A percentile compares a stretch with the other conserved stretches of the same genome.
Evolutionary conservation across 345 rosid species (phyloP).

Genomic region (Passiflora organensis): DNA sequence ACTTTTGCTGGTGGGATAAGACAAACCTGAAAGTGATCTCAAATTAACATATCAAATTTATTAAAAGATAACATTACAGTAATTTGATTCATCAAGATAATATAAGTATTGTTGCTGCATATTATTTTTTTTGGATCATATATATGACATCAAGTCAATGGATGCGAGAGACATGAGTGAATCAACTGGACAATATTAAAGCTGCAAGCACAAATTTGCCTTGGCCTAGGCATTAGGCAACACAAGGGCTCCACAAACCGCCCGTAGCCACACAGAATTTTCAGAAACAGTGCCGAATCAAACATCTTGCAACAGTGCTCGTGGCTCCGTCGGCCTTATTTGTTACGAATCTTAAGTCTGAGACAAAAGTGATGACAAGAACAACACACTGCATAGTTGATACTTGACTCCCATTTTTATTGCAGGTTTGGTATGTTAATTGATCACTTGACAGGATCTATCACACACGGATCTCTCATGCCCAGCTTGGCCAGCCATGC

Average conservation of each 20-base stretch:
- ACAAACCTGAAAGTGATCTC: too few relatives aligned
- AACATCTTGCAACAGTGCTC: neutral
- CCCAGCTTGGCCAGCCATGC: neutral
- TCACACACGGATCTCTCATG: too few relatives aligned
- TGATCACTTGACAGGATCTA: too few relatives aligned
- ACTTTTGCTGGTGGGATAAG: too few relatives aligned
- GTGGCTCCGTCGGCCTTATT: slow-evolving; percentile 2
- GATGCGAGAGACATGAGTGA: neutral
- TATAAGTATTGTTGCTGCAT: too few relatives aligned
- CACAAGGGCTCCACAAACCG: slow-evolving; percentile 24
- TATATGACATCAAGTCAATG: neutral
- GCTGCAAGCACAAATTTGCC: neutral
- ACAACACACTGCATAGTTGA: neutral
- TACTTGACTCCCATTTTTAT: neutral
- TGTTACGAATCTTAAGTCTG: slow-evolving; percentile 1
- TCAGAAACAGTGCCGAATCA: neutral
- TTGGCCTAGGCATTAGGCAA: neutral
- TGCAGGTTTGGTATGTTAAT: neutral
- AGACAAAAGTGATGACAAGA: neutral
- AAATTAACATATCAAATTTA: too few relatives aligned
- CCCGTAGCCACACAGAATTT: neutral
- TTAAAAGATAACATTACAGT: too few relatives aligned
- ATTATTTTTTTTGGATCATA: too few relatives aligned
- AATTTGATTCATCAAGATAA: too few relatives aligned
- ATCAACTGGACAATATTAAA: neutral